Evolutionary conservation across 306 rosid genomes (phyloP).

Genomic region (Sphenostylis stenocarpa): DNA sequence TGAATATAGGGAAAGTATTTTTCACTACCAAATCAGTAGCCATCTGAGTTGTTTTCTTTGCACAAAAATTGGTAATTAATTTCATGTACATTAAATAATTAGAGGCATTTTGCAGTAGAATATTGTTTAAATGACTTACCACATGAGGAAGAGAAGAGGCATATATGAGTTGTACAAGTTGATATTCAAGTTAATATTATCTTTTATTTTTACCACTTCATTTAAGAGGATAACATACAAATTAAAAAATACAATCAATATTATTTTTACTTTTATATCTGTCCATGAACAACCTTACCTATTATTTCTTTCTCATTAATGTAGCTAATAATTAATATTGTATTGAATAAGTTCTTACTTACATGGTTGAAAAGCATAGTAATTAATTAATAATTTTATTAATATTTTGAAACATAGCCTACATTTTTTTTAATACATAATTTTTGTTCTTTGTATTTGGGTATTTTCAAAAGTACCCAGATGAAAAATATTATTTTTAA

Average conservation of each 20-base stretch:
- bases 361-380: background rate
- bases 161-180: constrained; percentile 2
- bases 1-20: background rate
- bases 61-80: background rate
- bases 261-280: background rate
- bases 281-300: background rate
- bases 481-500: too few relatives aligned
- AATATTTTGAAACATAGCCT: background rate
- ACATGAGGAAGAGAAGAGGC: background rate
- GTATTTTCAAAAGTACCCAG: too few relatives aligned
- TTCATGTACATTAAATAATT: background rate
- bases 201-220: background rate
- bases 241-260: background rate
- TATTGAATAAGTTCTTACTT: background rate
- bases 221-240: background rate
- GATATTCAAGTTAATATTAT: background rate
- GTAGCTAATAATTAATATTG: background rate
- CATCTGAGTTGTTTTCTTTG: background rate
- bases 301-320: background rate
- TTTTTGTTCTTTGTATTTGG: background rate
- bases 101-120: background rate
- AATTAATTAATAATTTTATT: background rate
- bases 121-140: background rate
- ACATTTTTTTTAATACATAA: background rate
- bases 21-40: background rate